Evolutionary conservation across 164 flowering plant species (phyloP).

Genomic region (Brasenia schreberi): DNA sequence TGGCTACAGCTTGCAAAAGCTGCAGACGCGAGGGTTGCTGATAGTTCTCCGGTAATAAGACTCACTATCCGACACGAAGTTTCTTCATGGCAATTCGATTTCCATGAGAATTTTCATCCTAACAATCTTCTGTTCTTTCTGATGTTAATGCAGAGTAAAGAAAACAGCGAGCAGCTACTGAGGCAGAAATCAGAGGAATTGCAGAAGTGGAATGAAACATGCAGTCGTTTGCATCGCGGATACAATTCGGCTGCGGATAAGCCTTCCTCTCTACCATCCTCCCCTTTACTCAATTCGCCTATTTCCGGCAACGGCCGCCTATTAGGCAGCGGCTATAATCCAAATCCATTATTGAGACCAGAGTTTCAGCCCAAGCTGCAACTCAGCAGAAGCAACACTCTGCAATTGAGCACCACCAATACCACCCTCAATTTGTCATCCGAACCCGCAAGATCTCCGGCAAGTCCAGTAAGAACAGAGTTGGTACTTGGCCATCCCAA

Average conservation of each 20-base stretch:
- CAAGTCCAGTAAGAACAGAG: slow-evolving; percentile 78
- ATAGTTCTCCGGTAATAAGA: slow-evolving; percentile 30
- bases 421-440: slow-evolving; percentile 19
- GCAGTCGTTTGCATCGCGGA: slow-evolving; percentile 38
- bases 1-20: slow-evolving; percentile 76
- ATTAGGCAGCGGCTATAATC: slow-evolving; percentile 4
- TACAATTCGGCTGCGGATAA: neutral
- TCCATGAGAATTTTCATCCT: neutral
- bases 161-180: slow-evolving; percentile 25
- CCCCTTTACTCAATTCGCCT: neutral
- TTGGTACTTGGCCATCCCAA: slow-evolving; percentile 61
- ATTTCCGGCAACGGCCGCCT: neutral
- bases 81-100: neutral
- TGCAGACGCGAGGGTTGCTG: slow-evolving; percentile 12
- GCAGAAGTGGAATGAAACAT: slow-evolving; percentile 71
- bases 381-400: neutral
- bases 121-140: slow-evolving; percentile 1
- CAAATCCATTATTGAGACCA: slow-evolving; percentile 31
- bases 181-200: slow-evolving; percentile 59
- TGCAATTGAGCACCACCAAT: neutral
- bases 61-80: neutral
- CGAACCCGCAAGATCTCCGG: slow-evolving; percentile 15
- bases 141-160: slow-evolving; percentile 27
- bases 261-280: neutral
- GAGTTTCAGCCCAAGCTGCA: slow-evolving; percentile 17